These are phyloP conservation scores for Nymphaea thermarum DNA, from an alignment of 164 flowering plant species.

Conservation along the genomic window DNA sequence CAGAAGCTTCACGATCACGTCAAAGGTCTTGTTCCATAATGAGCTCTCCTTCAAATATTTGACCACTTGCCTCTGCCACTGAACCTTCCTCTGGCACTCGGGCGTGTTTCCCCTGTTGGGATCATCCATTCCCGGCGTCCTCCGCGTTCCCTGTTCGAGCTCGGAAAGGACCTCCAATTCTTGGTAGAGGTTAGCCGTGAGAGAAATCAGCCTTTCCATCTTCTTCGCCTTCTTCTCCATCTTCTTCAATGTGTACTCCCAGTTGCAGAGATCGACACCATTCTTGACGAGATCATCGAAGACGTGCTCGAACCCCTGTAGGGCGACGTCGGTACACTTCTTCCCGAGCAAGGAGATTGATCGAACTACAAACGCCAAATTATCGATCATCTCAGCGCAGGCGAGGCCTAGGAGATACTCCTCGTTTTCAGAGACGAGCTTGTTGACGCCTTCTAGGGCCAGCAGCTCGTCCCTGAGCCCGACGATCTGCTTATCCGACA, in stretches of 20 bases:
- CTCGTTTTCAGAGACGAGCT: constrained; percentile 76
- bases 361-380: constrained; percentile 33
- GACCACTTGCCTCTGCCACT: constrained; percentile 65
- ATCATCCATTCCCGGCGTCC: constrained; percentile 28
- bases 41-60: constrained; percentile 48
- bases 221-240: constrained; percentile 80
- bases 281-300: constrained; percentile 35
- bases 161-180: constrained; percentile 77
- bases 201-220: constrained; percentile 53
- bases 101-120: constrained; percentile 14
- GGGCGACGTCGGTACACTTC: constrained; percentile 44
- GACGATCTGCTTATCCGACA: constrained; percentile 51
- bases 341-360: constrained; percentile 56
- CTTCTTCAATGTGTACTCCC: constrained; percentile 56
- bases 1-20: constrained; percentile 49
- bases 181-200: constrained; percentile 53
- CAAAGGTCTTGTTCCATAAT: constrained; percentile 65
- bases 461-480: constrained; percentile 48
- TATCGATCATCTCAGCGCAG: constrained; percentile 55
- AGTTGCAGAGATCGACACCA: constrained; percentile 35
- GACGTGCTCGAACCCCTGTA: constrained; percentile 50
- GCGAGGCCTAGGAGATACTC: constrained; percentile 37
- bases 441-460: constrained; percentile 48
- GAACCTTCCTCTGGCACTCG: constrained; percentile 58
- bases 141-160: constrained; percentile 58